Evolutionary conservation across 805 yeast species (phyloP).

Genomic region (Starmerella tilneyi): DNA sequence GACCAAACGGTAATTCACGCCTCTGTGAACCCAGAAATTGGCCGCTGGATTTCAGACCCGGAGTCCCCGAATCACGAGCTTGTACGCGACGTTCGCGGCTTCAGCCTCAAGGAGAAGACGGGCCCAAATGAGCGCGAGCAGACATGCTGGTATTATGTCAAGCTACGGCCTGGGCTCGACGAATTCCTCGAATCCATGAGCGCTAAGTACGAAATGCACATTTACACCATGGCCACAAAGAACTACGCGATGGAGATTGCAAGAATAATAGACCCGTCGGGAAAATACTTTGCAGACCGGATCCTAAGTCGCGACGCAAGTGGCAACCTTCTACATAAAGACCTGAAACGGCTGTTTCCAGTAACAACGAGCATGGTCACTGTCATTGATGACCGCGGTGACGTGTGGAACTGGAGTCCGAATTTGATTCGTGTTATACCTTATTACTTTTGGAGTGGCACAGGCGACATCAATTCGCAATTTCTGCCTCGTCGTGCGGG

Average conservation of each 20-base stretch:
- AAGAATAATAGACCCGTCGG: constrained; percentile 81
- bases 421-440: constrained; percentile 89
- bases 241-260: constrained; percentile 87
- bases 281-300: constrained; percentile 77
- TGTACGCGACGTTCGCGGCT: constrained; percentile 68
- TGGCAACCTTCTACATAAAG: constrained; percentile 83
- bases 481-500: constrained; percentile 67
- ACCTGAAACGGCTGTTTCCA: constrained; percentile 79
- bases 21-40: constrained; percentile 94
- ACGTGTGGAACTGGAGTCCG: constrained; percentile 96
- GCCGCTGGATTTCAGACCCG: constrained; percentile 88
- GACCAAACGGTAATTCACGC: constrained; percentile 98
- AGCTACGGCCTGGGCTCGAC: constrained; percentile 75
- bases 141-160: constrained; percentile 79
- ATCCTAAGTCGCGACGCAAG: constrained; percentile 89
- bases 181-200: constrained; percentile 59
- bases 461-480: constrained; percentile 91
- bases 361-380: constrained; percentile 95
- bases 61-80: constrained; percentile 75
- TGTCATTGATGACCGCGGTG: constrained; percentile 94
- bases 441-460: constrained; percentile 90
- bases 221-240: constrained; percentile 96
- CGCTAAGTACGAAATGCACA: constrained; percentile 73
- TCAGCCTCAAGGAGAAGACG: constrained; percentile 63
- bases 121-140: constrained; percentile 32